Conservation (phyloP, 495 filamentous ascomycete species). For the Oidiodendron maius region DNA sequence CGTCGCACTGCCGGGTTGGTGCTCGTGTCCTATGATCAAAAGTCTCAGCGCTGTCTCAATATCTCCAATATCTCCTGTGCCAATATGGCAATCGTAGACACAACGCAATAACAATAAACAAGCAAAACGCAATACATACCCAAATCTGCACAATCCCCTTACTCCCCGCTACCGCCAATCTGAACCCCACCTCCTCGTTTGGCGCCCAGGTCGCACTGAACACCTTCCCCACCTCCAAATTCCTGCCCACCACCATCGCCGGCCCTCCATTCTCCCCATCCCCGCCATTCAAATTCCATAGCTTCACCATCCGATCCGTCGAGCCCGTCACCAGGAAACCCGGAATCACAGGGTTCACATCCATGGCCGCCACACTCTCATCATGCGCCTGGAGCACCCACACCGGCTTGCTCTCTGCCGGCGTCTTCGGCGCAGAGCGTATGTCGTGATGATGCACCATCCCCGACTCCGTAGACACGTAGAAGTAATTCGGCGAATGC, state of each 20-base stretch:
- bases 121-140: conserved; percentile 25
- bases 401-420: conserved; percentile 69
- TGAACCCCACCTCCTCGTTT: conserved; percentile 82
- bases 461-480: conserved; percentile 86
- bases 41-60: no score
- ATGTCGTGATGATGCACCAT: conserved; percentile 83
- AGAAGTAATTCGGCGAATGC: conserved; percentile 89
- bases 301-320: conserved; percentile 87
- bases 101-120: neutral
- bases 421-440: conserved; percentile 59
- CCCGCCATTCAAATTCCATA: conserved; percentile 98
- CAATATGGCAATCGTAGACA: no score
- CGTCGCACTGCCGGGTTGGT: conserved; percentile 88
- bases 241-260: conserved; percentile 82
- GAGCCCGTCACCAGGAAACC: conserved; percentile 91
- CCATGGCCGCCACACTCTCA: conserved; percentile 89
- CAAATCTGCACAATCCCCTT: conserved; percentile 91
- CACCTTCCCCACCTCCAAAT: conserved; percentile 89
- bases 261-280: conserved; percentile 68
- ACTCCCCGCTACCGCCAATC: conserved; percentile 88
- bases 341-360: conserved; percentile 81
- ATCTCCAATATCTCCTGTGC: no score
- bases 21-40: conserved; percentile 58
- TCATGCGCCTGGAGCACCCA: conserved; percentile 97
- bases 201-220: conserved; percentile 88